Percentiles rank a stretch among this genome's conserved stretches.
phyloP scores from a whole-genome alignment of 1,284 basidiomycete genomes.

The Apiotrichum mycotoxinovorans region DNA sequence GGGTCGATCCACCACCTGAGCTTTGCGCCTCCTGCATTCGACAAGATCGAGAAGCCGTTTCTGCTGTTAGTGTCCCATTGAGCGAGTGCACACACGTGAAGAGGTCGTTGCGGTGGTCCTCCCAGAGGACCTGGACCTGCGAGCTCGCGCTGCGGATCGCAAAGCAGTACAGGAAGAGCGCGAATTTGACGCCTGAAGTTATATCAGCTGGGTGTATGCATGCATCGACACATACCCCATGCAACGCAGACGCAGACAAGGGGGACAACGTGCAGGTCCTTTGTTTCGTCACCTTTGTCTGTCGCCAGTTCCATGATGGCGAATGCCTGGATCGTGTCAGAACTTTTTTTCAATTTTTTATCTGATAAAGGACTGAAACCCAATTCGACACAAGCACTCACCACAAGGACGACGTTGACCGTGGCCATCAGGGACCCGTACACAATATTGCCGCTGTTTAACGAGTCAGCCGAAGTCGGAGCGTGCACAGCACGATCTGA shows the following conservation, averaged over 20 bases:
- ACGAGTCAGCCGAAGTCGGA: too few relatives aligned
- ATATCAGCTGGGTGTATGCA: background rate
- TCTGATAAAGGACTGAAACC: too few relatives aligned
- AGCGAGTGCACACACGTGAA: constrained; percentile 54
- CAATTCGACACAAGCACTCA: constrained; percentile 20
- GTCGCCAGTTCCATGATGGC: constrained; percentile 67
- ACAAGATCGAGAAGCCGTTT: constrained; percentile 67
- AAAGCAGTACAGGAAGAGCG: constrained; percentile 82
- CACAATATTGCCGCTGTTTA: constrained; percentile 67
- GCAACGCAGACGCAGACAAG: constrained; percentile 78
- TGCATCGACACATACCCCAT: constrained; percentile 56
- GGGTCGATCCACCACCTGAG: constrained; percentile 52
- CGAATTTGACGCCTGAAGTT: constrained; percentile 68
- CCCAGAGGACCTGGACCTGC: constrained; percentile 90
- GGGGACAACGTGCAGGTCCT: constrained; percentile 73
- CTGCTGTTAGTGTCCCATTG: background rate
- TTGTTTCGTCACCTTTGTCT: constrained; percentile 57
- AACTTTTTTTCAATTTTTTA: background rate
- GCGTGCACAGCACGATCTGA: too few relatives aligned
- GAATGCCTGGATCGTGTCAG: constrained; percentile 58
- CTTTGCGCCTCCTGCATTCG: constrained; percentile 86
- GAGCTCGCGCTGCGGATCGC: constrained; percentile 73
- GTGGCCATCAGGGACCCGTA: constrained; percentile 61
- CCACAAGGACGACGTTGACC: constrained; percentile 44
- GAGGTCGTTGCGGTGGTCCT: constrained; percentile 88